Percentiles rank a stretch among this genome's conserved stretches.
These are phyloP conservation scores for Gossypium anomalum DNA, from an alignment of 345 rosid genomes.

Conservation along the genomic window DNA sequence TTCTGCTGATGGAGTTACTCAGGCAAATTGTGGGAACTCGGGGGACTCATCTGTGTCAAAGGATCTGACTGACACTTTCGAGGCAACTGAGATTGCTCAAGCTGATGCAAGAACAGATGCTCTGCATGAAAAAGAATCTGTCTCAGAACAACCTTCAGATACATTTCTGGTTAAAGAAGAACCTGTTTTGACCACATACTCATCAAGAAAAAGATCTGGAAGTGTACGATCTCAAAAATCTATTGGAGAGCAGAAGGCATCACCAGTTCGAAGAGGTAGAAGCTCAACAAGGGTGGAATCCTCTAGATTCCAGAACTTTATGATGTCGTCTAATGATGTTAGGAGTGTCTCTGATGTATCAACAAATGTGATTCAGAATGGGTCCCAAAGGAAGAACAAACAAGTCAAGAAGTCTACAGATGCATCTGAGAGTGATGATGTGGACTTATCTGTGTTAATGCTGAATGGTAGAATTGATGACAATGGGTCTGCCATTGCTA, in stretches of 20 bases:
- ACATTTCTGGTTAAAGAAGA: conserved; percentile 34
- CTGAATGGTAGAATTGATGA: conserved; percentile 67
- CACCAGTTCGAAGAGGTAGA: conserved; percentile 45
- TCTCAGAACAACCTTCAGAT: conserved; percentile 38
- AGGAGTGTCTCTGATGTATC: conserved; percentile 35
- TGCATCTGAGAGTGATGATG: conserved; percentile 50
- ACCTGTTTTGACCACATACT: conserved; percentile 55
- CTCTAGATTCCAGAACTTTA: conserved; percentile 32
- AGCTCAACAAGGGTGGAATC: conserved; percentile 48
- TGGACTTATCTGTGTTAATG: conserved; percentile 44
- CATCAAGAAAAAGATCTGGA: conserved; percentile 69
- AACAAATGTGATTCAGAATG: conserved; percentile 33
- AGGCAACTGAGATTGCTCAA: conserved; percentile 39
- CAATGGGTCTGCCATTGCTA: conserved; percentile 57
- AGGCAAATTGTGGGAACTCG: conserved; percentile 47
- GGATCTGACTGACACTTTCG: conserved; percentile 38
- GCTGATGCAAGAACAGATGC: conserved; percentile 36
- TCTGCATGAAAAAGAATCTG: conserved; percentile 36
- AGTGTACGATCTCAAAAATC: conserved; percentile 40
- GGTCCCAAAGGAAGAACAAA: conserved; percentile 38
- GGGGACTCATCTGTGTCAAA: conserved; percentile 42
- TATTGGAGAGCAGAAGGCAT: conserved; percentile 29
- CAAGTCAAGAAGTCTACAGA: conserved; percentile 43
- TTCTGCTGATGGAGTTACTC: conserved; percentile 35
- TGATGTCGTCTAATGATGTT: conserved; percentile 37